Conservation (phyloP, 208 protist species). For the Vickermania ingenoplastis region DNA sequence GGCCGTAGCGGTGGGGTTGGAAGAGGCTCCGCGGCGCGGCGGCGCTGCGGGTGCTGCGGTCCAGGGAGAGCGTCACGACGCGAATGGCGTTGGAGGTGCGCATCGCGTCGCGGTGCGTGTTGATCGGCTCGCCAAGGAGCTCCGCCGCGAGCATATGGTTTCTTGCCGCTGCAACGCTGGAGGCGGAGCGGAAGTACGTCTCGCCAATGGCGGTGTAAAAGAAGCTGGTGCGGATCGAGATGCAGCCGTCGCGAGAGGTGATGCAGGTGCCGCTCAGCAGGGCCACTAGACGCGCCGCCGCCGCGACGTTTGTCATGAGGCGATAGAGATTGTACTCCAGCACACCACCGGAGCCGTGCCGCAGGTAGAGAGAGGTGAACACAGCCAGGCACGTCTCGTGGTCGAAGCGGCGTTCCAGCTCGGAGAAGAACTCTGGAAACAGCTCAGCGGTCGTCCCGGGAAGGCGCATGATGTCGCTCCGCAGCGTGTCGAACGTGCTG, state of each 20-base stretch:
- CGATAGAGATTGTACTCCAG: constrained; percentile 75
- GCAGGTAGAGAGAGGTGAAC: constrained; percentile 53
- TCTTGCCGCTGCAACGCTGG: constrained; percentile 32
- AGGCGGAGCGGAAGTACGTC: constrained; percentile 28
- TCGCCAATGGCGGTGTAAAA: constrained; percentile 45
- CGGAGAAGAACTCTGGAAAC: constrained; percentile 30
- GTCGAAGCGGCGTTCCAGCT: constrained; percentile 50
- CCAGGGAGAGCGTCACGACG: constrained; percentile 31
- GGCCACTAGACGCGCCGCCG: constrained; percentile 56
- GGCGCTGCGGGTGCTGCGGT: constrained; percentile 12
- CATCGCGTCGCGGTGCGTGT: constrained; percentile 2
- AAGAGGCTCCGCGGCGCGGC: constrained; percentile 19
- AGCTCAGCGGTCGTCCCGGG: constrained; percentile 44
- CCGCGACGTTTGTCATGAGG: constrained; percentile 62
- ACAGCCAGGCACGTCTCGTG: constrained; percentile 32
- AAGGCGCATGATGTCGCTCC: constrained; percentile 53
- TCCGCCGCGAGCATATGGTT: constrained; percentile 50
- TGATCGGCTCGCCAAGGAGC: constrained; percentile 23
- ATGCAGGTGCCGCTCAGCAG: constrained; percentile 65
- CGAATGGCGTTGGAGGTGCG: constrained; percentile 16
- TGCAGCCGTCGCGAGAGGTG: constrained; percentile 18
- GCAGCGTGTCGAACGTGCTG: constrained; percentile 72
- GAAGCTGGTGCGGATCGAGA: constrained; percentile 32
- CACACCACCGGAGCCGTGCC: constrained; percentile 46
- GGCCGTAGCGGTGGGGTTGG: constrained; percentile 33